These are phyloP conservation scores for Alliaria petiolata DNA, from an alignment of 345 rosid genomes.

Conservation along the genomic window DNA sequence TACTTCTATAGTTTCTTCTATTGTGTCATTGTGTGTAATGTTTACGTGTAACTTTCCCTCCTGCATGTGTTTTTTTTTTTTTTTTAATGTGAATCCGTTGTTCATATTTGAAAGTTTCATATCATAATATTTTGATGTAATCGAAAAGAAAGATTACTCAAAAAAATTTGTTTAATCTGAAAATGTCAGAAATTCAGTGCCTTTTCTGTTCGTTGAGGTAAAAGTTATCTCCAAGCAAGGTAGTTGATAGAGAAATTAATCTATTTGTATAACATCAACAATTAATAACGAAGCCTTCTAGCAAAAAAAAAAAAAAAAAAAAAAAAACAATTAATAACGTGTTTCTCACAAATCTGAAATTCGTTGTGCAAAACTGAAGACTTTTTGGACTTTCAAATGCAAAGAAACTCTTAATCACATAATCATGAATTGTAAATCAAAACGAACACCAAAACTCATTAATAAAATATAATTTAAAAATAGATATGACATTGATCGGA, in stretches of 20 bases:
- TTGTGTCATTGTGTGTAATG: too few species aligned
- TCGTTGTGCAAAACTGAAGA: neutral
- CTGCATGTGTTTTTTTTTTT: neutral
- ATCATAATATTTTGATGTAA: neutral
- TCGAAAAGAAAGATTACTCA: neutral
- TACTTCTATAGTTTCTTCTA: too few species aligned
- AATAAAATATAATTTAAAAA: neutral
- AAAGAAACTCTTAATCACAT: neutral
- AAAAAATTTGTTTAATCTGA: neutral
- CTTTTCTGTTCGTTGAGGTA: too few species aligned
- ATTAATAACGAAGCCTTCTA: too few species aligned
- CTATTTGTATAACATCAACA: too few species aligned
- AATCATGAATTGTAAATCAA: neutral
- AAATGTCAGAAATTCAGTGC: neutral
- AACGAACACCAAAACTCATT: neutral
- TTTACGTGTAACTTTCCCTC: too few species aligned
- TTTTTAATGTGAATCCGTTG: neutral
- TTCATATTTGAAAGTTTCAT: neutral
- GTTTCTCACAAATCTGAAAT: too few species aligned
- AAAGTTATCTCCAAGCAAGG: too few species aligned
- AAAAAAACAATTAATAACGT: too few species aligned
- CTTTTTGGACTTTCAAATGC: neutral
- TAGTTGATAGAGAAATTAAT: too few species aligned
- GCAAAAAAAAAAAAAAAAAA: too few species aligned
- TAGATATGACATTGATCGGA: neutral